These are phyloP conservation scores for Fermentozyma sake DNA, from an alignment of 1,139 yeast species.

Conservation along the genomic window DNA sequence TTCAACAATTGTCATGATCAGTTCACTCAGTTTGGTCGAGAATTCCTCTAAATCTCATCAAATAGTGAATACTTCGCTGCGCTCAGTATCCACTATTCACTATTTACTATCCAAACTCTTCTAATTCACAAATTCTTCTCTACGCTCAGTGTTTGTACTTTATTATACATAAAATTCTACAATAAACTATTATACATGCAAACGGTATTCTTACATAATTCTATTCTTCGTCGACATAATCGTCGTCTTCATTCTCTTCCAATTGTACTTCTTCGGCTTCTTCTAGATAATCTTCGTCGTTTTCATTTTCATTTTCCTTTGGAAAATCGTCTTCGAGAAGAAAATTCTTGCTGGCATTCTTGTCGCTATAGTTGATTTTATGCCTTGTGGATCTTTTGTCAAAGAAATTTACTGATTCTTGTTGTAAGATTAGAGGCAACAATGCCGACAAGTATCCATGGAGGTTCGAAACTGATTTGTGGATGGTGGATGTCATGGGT, in stretches of 20 bases:
- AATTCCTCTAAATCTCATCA: too few species aligned
- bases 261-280: slow-evolving; percentile 11
- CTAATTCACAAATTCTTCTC: too few species aligned
- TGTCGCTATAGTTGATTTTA: slow-evolving; percentile 11
- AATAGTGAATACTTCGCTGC: too few species aligned
- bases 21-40: too few species aligned
- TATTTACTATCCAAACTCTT: too few species aligned
- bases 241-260: slow-evolving; percentile 12
- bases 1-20: too few species aligned
- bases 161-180: too few species aligned
- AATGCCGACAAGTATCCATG: slow-evolving; percentile 21
- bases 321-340: slow-evolving; percentile 5
- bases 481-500: slow-evolving; percentile 19
- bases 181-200: too few species aligned
- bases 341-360: slow-evolving; percentile 5
- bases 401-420: slow-evolving; percentile 12
- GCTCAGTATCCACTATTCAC: too few species aligned
- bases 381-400: slow-evolving; percentile 12
- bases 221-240: slow-evolving; percentile 13
- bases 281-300: slow-evolving; percentile 16
- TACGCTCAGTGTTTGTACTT: too few species aligned
- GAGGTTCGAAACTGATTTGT: slow-evolving; percentile 24
- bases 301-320: slow-evolving; percentile 13
- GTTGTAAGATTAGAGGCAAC: slow-evolving; percentile 18
- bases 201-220: neutral